phyloP scores from a whole-genome alignment of 2,329 filamentous ascomycete genomes.

The Aureobasidium vineae region DNA sequence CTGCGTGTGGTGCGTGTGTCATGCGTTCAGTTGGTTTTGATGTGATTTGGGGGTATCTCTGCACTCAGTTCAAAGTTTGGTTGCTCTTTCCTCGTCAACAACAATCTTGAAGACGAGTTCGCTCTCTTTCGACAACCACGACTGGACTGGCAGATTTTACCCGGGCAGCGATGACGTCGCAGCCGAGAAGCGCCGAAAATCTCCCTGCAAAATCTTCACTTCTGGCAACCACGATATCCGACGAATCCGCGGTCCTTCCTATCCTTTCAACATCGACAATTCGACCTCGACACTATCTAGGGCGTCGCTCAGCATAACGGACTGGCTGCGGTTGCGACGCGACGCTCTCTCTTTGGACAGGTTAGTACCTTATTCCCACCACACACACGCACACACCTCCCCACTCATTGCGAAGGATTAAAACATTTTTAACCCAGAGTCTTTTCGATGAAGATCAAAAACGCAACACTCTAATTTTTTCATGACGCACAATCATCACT shows the following conservation, averaged over 20 bases:
- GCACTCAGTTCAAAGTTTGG: background rate
- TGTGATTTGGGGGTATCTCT: constrained; percentile 14
- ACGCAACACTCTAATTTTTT: constrained; percentile 27
- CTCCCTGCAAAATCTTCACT: constrained; percentile 4
- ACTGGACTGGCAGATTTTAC: background rate
- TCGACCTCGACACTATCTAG: background rate
- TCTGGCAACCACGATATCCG: background rate
- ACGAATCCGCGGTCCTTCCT: background rate
- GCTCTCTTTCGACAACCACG: background rate
- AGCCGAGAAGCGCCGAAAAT: background rate
- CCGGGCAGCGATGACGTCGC: background rate
- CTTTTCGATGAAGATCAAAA: constrained; percentile 25
- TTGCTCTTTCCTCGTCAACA: background rate
- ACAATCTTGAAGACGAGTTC: background rate
- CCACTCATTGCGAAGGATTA: constrained; percentile 19
- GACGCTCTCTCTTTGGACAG: background rate
- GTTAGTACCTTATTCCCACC: background rate
- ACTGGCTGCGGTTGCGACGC: background rate
- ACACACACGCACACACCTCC: background rate
- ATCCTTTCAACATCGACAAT: background rate
- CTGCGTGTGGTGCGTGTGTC: constrained; percentile 20
- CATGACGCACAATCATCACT: constrained; percentile 16
- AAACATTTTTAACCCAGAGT: constrained; percentile 25
- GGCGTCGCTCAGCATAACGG: too few species aligned
- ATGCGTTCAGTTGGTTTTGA: constrained; percentile 18